Evolutionary conservation across 2,329 filamentous ascomycete species (phyloP).

Genomic region (Verticillium klebahnii): DNA sequence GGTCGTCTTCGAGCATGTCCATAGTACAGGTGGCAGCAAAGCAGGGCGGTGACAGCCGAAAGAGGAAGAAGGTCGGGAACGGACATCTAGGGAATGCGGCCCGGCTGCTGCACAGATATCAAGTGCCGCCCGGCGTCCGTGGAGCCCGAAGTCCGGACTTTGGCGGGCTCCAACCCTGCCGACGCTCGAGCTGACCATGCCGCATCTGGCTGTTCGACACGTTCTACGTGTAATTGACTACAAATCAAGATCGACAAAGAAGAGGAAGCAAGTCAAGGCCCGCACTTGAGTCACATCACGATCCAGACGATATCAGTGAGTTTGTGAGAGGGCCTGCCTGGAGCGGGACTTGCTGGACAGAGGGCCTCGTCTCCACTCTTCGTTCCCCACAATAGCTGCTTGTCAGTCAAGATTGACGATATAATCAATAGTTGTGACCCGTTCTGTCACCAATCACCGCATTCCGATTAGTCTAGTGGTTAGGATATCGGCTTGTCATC

Average conservation of each 20-base stretch:
- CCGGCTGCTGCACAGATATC: background rate
- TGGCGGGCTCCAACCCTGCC: background rate
- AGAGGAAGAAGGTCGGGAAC: background rate
- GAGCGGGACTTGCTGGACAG: too few species aligned
- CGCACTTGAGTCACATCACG: too few species aligned
- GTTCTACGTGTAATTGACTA: background rate
- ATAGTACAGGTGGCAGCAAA: background rate
- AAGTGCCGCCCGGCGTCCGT: background rate
- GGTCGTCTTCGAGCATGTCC: background rate
- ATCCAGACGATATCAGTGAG: too few species aligned
- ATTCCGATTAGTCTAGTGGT: background rate
- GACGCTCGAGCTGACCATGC: background rate
- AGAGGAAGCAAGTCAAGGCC: too few species aligned
- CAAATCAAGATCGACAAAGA: background rate
- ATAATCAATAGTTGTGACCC: accelerated
- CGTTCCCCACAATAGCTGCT: background rate
- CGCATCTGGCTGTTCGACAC: background rate
- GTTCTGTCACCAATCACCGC: background rate
- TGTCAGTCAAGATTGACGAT: too few species aligned
- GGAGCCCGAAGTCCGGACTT: background rate
- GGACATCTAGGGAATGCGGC: background rate
- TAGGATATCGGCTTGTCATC: background rate
- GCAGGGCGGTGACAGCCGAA: background rate
- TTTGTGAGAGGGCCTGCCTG: background rate
- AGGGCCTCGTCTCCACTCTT: too few species aligned